Evolutionary conservation across 352 stramenopile genomes (phyloP).

Genomic region (Pythium coloratum): DNA sequence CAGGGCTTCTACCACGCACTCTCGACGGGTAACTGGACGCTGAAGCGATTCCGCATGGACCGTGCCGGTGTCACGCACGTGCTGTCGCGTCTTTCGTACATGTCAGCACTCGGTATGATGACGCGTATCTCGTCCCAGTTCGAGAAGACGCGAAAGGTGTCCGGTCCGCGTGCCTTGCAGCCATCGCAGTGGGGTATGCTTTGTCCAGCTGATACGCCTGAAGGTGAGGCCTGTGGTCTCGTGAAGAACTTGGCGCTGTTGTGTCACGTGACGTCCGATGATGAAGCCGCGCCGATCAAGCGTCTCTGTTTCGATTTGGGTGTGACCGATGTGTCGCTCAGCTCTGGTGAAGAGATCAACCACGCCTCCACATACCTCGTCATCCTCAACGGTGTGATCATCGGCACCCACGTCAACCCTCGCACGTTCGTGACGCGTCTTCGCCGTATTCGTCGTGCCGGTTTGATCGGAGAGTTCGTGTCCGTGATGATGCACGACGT

Average conservation of each 20-base stretch:
- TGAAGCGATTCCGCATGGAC: constrained; percentile 99
- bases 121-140: constrained; percentile 99
- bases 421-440: constrained; percentile 87
- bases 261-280: constrained; percentile 95
- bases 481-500: constrained; percentile 98
- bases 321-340: constrained; percentile 95
- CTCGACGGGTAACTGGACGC: constrained; percentile 97
- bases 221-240: constrained; percentile 98
- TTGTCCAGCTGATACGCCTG: constrained; percentile 97
- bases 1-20: constrained; percentile 89
- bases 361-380: constrained; percentile 94
- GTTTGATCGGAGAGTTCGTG: constrained; percentile 96
- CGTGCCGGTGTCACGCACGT: constrained; percentile 97
- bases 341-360: constrained; percentile 97
- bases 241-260: constrained; percentile 99
- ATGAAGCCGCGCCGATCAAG: constrained; percentile 93
- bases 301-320: constrained; percentile 96
- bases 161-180: constrained; percentile 96
- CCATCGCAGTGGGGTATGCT: constrained; percentile 99
- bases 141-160: constrained; percentile 99
- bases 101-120: constrained; percentile 99
- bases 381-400: constrained; percentile 98
- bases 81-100: constrained; percentile 97
- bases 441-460: constrained; percentile 80
- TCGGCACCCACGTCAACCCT: constrained; percentile 95